phyloP scores from a whole-genome alignment of 768 basidiomycete species.

The Leccinum boreale region DNA sequence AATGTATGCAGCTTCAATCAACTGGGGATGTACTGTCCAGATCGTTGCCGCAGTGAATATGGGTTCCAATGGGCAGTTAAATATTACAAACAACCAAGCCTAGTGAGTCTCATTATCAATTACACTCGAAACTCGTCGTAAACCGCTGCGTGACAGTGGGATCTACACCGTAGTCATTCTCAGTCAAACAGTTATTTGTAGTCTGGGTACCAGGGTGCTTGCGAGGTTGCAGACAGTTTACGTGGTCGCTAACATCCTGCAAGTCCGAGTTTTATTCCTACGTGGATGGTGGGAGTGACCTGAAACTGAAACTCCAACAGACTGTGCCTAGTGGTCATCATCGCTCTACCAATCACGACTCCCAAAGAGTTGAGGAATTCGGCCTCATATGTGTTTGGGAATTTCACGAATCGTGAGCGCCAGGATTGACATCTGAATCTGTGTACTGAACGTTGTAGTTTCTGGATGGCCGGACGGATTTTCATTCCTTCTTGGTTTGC shows the following conservation, averaged over 20 bases:
- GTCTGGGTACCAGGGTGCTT: conserved; percentile 58
- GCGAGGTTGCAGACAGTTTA: conserved; percentile 61
- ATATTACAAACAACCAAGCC: conserved; percentile 34
- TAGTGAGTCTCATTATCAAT: conserved; percentile 43
- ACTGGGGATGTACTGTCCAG: conserved; percentile 62
- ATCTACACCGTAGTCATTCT: conserved; percentile 59
- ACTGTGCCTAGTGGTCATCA: conserved; percentile 32
- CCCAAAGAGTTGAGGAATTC: conserved; percentile 57
- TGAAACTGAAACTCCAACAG: conserved; percentile 2
- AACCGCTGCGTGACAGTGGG: conserved; percentile 45
- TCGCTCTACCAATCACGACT: conserved; percentile 62
- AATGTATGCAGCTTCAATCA: conserved; percentile 44
- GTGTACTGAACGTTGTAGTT: conserved; percentile 16
- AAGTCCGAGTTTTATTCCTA: conserved; percentile 4
- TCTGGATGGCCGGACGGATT: conserved; percentile 44
- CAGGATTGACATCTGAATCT: not conserved
- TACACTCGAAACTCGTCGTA: conserved; percentile 32
- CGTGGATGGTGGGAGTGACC: not conserved
- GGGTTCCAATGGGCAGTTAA: conserved; percentile 36
- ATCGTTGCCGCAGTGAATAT: conserved; percentile 64
- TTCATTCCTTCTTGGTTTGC: conserved; percentile 45
- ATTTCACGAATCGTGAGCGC: conserved; percentile 52
- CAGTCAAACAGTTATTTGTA: conserved; percentile 59
- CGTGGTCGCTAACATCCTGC: conserved; percentile 39
- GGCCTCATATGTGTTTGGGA: conserved; percentile 56